Percentiles rank a stretch among this genome's conserved stretches.
Conservation (phyloP, 805 yeast genomes). For the Spathaspora gorwiae region DNA sequence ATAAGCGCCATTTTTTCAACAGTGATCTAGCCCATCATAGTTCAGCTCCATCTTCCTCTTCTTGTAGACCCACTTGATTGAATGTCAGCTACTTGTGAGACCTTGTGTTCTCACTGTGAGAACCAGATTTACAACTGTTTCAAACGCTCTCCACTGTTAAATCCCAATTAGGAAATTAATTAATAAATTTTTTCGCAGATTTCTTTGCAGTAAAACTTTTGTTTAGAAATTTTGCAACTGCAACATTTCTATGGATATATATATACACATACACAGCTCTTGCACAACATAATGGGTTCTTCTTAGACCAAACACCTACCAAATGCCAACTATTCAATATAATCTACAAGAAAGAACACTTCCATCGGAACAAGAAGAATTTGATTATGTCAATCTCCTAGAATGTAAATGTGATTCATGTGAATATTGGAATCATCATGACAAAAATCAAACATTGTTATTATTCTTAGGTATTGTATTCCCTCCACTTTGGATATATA, state of each 20-base stretch:
- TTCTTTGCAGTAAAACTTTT: background rate
- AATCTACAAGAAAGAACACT: background rate
- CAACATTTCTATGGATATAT: background rate
- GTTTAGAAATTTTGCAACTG: background rate
- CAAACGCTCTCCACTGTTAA: background rate
- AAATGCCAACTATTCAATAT: background rate
- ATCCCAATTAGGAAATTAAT: background rate
- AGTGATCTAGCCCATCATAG: no score
- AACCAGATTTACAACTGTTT: background rate
- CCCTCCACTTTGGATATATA: constrained; percentile 18
- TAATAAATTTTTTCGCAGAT: background rate
- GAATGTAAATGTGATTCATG: constrained; percentile 9
- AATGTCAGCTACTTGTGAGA: no score
- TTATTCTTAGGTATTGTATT: constrained; percentile 14
- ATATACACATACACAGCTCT: background rate
- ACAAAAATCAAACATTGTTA: background rate
- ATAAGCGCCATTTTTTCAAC: no score
- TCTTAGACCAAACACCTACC: background rate
- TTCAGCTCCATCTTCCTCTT: no score
- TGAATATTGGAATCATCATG: constrained; percentile 2
- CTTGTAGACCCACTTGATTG: no score
- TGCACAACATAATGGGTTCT: no score
- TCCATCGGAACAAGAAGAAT: background rate
- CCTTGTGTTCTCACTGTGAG: no score
- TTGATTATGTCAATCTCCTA: constrained; percentile 1